Conservation (phyloP, 768 basidiomycete species). For the Tricholoma terreum region DNA sequence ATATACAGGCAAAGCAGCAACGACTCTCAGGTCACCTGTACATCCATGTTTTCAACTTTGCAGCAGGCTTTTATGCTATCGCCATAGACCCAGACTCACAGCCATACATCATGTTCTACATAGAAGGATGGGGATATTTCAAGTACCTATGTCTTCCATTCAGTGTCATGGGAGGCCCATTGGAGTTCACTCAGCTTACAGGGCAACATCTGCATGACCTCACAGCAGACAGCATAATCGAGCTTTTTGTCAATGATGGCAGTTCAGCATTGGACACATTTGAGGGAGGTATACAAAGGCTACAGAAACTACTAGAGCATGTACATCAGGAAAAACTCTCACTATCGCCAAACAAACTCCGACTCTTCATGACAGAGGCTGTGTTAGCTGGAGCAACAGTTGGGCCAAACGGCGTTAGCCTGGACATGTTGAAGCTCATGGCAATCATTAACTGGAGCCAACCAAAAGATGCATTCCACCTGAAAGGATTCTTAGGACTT, state of each 20-base stretch:
- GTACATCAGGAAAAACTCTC: conserved; percentile 26
- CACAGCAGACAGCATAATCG: conserved; percentile 19
- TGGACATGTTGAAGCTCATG: background rate
- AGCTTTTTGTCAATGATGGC: conserved; percentile 42
- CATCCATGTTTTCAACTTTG: conserved; percentile 33
- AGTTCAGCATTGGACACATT: conserved; percentile 30
- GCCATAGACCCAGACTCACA: conserved; percentile 7
- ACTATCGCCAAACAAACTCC: conserved; percentile 30
- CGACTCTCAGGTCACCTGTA: conserved; percentile 31
- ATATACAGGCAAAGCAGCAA: too few relatives aligned
- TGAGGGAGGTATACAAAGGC: conserved; percentile 19
- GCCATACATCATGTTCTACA: conserved; percentile 31
- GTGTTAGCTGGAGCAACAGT: conserved; percentile 21
- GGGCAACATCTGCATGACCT: conserved; percentile 23
- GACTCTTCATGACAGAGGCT: conserved; percentile 31
- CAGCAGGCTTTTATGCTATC: conserved; percentile 31
- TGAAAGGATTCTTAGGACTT: background rate
- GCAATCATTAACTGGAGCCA: background rate
- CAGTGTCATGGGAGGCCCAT: conserved; percentile 37
- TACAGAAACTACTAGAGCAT: conserved; percentile 22
- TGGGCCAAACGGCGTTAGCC: background rate
- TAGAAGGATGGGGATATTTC: conserved; percentile 34
- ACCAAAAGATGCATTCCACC: background rate
- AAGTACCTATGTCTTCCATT: conserved; percentile 35
- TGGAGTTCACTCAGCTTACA: conserved; percentile 31